phyloP scores from a whole-genome alignment of 139 green algal genomes.

The Zygnema circumcarinatum region DNA sequence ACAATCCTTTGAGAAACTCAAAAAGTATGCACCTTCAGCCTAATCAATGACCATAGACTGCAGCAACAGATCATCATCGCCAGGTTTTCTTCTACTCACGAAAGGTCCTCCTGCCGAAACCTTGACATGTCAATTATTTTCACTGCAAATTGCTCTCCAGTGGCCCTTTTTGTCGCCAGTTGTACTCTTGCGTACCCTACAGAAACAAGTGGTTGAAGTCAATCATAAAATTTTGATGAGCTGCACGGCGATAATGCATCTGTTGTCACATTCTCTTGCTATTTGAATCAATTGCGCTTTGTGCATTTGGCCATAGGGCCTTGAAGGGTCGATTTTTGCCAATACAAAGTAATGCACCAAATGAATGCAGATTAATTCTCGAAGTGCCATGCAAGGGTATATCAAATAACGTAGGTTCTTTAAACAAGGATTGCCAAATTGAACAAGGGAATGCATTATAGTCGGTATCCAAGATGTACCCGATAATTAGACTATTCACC shows the following conservation, averaged over 20 bases:
- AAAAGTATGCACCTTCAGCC: no score
- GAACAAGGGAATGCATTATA: neutral
- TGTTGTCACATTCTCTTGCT: neutral
- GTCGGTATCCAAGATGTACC: neutral
- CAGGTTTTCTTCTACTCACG: no score
- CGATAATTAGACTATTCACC: neutral
- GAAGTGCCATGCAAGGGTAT: no score
- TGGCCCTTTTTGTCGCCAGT: neutral
- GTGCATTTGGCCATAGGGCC: neutral
- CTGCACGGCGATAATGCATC: no score
- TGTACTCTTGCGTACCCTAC: neutral
- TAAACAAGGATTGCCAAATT: neutral
- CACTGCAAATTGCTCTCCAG: neutral
- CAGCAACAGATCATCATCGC: no score
- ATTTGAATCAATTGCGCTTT: neutral
- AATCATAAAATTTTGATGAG: no score
- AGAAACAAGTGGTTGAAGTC: no score
- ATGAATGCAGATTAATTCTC: neutral
- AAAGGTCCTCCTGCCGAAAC: neutral
- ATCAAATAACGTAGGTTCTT: no score
- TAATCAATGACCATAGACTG: no score
- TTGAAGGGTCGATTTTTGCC: no score
- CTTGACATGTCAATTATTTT: neutral
- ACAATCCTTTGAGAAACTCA: no score
- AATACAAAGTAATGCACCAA: neutral